Evolutionary conservation across 1,284 basidiomycete genomes (phyloP).

Genomic region (Austroboletus rostrupii): DNA sequence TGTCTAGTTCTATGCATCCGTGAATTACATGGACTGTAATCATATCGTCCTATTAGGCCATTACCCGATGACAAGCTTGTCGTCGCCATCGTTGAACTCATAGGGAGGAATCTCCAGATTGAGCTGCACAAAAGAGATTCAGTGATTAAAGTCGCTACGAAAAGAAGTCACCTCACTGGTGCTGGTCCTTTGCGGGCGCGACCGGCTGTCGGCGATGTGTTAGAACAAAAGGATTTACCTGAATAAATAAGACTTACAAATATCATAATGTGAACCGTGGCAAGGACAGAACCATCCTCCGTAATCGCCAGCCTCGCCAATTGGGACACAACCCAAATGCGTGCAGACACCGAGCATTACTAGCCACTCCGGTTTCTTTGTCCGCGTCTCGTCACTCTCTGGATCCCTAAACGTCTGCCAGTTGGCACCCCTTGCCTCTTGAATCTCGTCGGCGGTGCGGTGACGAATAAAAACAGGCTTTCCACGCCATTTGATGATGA

Average conservation of each 20-base stretch:
- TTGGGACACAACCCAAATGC: constrained; percentile 98
- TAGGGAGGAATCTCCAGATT: constrained; percentile 93
- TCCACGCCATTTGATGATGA: constrained; percentile 98
- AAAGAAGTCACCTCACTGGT: constrained; percentile 54
- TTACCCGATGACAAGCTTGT: constrained; percentile 91
- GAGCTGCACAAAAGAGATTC: constrained; percentile 45
- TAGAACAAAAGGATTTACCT: constrained; percentile 6
- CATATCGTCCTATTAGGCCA: constrained; percentile 5
- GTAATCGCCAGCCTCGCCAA: constrained; percentile 96
- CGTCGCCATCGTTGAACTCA: constrained; percentile 83
- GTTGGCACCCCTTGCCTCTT: constrained; percentile 85
- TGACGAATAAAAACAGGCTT: constrained; percentile 99
- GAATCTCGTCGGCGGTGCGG: constrained; percentile 88
- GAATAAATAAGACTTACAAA: constrained; percentile 51
- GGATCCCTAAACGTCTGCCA: constrained; percentile 92
- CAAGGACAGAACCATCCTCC: constrained; percentile 99
- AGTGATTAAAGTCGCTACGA: constrained; percentile 5
- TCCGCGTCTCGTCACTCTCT: constrained; percentile 82
- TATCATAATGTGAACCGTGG: constrained; percentile 98
- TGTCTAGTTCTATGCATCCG: constrained; percentile 24
- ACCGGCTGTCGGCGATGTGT: constrained; percentile 55
- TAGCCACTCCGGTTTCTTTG: constrained; percentile 96
- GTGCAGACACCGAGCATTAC: constrained; percentile 98
- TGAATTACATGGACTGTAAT: constrained; percentile 19
- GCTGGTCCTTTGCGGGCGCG: constrained; percentile 94